Percentiles rank a stretch among this genome's conserved stretches.
Conservation (phyloP, 345 rosid species). For the Luvunga scandens region DNA sequence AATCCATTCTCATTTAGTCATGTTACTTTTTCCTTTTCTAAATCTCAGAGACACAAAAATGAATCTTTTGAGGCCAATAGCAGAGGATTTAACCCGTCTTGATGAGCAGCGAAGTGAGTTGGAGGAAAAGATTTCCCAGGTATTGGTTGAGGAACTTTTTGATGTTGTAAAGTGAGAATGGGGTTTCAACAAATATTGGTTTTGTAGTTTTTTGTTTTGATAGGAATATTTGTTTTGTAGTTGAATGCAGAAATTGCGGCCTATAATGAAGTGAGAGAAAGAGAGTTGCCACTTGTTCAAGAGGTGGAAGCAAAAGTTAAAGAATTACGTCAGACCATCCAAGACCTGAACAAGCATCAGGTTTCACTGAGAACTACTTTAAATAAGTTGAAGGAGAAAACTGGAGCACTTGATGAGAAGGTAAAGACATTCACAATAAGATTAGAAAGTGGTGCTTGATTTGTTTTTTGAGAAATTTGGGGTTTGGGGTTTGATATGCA, state of each 20-base stretch:
- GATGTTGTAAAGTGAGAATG: constrained; percentile 3
- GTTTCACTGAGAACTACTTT: constrained; percentile 53
- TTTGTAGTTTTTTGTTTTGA: constrained; percentile 42
- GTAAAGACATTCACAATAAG: constrained; percentile 27
- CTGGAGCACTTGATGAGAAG: constrained; percentile 58
- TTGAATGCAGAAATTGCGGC: constrained; percentile 70
- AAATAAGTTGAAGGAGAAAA: constrained; percentile 61
- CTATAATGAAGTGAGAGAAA: constrained; percentile 60
- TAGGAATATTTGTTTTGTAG: constrained; percentile 34
- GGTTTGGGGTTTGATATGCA: neutral
- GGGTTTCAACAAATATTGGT: constrained; percentile 22
- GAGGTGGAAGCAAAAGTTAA: constrained; percentile 59
- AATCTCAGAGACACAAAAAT: constrained; percentile 61
- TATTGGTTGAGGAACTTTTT: constrained; percentile 21
- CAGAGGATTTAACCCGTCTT: constrained; percentile 62
- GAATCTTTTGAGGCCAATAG: constrained; percentile 46
- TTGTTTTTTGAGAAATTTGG: neutral
- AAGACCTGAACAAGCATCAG: constrained; percentile 74
- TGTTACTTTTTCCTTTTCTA: constrained; percentile 11
- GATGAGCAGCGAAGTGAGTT: constrained; percentile 63
- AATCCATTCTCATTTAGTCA: neutral
- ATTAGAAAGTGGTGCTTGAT: neutral
- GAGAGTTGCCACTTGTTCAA: constrained; percentile 69
- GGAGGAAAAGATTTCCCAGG: constrained; percentile 71
- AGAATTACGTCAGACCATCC: constrained; percentile 60